phyloP scores from a whole-genome alignment of 257 asterid species.

The Lycium barbarum region DNA sequence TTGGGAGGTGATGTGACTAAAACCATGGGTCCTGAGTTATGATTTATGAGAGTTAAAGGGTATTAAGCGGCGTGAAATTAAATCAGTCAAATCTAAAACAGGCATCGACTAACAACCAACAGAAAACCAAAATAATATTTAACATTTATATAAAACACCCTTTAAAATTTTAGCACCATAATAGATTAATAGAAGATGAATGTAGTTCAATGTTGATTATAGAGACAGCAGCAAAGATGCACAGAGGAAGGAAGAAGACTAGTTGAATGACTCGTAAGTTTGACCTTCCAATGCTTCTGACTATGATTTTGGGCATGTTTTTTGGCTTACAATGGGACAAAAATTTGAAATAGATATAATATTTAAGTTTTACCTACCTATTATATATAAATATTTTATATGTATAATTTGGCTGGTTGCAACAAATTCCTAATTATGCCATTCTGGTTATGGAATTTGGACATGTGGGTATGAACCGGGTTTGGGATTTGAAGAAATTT shows the following conservation, averaged over 20 bases:
- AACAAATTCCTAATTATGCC: background rate
- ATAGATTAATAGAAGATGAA: too few relatives aligned
- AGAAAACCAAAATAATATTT: too few relatives aligned
- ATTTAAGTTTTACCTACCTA: background rate
- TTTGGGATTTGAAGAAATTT: too few relatives aligned
- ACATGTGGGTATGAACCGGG: background rate
- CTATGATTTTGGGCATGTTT: background rate
- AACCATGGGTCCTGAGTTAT: background rate
- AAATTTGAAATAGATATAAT: background rate
- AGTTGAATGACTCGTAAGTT: background rate
- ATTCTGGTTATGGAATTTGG: background rate
- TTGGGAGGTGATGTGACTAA: background rate
- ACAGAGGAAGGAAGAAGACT: too few relatives aligned
- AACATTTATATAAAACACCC: too few relatives aligned
- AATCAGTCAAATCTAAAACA: too few relatives aligned
- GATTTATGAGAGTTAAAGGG: background rate
- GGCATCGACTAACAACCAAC: too few relatives aligned
- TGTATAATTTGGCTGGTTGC: background rate
- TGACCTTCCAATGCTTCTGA: conserved; percentile 1
- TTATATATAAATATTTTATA: too few relatives aligned
- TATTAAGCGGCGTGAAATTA: too few relatives aligned
- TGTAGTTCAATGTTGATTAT: background rate
- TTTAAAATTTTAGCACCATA: too few relatives aligned
- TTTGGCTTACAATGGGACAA: background rate
- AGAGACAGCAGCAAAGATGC: too few relatives aligned